Base-by-base conservation (phyloP, 345 rosid species). In the Lagerstroemia speciosa region DNA sequence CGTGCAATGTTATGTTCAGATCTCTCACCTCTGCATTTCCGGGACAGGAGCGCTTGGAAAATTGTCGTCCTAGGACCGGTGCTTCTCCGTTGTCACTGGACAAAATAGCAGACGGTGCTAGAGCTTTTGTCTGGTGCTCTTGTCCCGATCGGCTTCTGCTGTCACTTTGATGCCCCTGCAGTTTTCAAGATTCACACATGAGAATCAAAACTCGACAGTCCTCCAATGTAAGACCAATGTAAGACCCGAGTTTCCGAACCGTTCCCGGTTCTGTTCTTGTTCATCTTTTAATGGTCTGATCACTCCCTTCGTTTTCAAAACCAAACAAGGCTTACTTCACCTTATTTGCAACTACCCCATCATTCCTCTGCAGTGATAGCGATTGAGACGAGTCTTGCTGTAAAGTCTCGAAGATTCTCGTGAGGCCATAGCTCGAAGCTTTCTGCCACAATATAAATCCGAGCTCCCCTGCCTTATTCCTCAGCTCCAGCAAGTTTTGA, bases 391-490 rank as follows among this genome's bases (percentile, higher is more conserved):
- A 80, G 69, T 83, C 69, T 70, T 81, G 74, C 65, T 82, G 87
- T 67, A 86, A 32, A 64, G 85, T 78, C 31, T 86, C 82, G 68
- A 80, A 69, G 58, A 86, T 38, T 78, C 86, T 82, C 5, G 82
- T 71, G 68, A 82, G 90, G 24, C 85, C 85, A 57, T 86, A 85
- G 67, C 83, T 74, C 37, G 82, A 77, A 57, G 85, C 94, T 68
- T 77, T 83, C 77, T 86, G 81, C 89, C 97, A 85, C 70, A 78
- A 65, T 45, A 76, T 32, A 68, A 75, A 76, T 2, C 78, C 78
- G 41, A 84, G 78, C 60, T 83, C 84, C 55, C 81, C 86, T 27
- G 83, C 89, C 74, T 74, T 83, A 22, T 75, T 72, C 68, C 74
- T 86, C 74, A 88, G 76, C 66, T 86, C 92, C 70, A 82, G 64